Base-by-base conservation (phyloP, 2,329 filamentous ascomycete species). In the Graphilbum fragrans region DNA sequence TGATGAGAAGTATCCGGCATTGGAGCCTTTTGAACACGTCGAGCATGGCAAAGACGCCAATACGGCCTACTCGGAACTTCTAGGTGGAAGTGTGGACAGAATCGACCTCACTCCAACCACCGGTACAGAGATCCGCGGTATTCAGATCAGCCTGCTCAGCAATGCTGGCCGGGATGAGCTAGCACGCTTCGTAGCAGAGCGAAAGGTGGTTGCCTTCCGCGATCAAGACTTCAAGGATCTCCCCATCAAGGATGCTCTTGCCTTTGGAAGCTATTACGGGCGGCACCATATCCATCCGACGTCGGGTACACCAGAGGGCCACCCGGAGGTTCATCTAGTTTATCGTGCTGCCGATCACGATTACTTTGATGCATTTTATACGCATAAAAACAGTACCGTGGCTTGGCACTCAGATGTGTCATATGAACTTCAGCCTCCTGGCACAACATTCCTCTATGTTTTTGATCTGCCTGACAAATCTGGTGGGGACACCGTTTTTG, bases 351-450 rank as follows among this genome's bases (percentile, higher is more conserved):
- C 44, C 68, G 76, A 75, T 21, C 80, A 85, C 52, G 74, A 67
- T 5, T 72, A 67, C 3, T 71, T 69, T 14, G 60, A 70, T 10
- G 61, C 70, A 32, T 82, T 80, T 58, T 77, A 84, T 42, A 65
- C 54, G 44, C 74, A 75, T 37, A 72, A 82, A 19, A 88, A 83
- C 4, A 90, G 80, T 60, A 84, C 80, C 1, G 78, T 93, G 2
- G 85, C 85, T 8, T 94, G 86, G 86, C 87, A 94, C 63, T 84
- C 80, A 0, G 87, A 94, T 50, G 80, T 94, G 2, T 84, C 82
- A 0, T 94, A 93, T 56, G 88, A 94, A 64, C 66, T 74, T 49
- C 87, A 95, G 62, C 86, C 88, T 2, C 86, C 88, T 0, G 86
- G 86, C 25, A 94, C 86, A 0, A 94, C 88, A 0, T 93, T 94